Percentiles rank a stretch among this genome's conserved stretches.
These are phyloP conservation scores for Globisporangium nagaii DNA, from an alignment of 352 stramenopile species.

Conservation along the genomic window DNA sequence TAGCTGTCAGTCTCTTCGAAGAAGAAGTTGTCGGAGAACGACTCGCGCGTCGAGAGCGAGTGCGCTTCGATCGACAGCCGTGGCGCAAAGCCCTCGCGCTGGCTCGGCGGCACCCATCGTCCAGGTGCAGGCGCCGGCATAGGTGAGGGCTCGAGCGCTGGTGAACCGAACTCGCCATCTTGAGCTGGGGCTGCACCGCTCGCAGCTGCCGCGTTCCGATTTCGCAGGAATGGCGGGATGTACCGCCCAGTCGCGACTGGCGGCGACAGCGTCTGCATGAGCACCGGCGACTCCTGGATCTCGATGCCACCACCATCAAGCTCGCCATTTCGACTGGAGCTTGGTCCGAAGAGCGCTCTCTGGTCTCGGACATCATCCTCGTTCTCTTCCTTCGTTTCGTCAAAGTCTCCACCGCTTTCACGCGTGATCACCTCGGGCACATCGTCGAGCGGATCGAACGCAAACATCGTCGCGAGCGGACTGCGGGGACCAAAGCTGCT, in stretches of 20 bases:
- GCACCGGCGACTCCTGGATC: slow-evolving; percentile 17
- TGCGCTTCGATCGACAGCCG: slow-evolving; percentile 43
- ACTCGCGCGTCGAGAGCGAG: slow-evolving; percentile 40
- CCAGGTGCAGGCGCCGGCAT: slow-evolving; percentile 30
- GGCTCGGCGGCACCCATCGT: slow-evolving; percentile 48
- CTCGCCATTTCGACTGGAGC: background rate
- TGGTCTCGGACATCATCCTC: slow-evolving; percentile 12
- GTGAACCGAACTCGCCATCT: too few species aligned
- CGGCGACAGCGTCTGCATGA: slow-evolving; percentile 52
- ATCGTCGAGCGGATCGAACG: slow-evolving; percentile 70
- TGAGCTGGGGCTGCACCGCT: too few species aligned
- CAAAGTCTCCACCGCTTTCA: slow-evolving; percentile 9
- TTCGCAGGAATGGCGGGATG: slow-evolving; percentile 67
- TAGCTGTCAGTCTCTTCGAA: slow-evolving; percentile 69
- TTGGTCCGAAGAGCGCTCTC: background rate
- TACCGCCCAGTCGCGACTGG: slow-evolving; percentile 60
- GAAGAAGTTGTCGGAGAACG: slow-evolving; percentile 47
- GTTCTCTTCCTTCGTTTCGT: slow-evolving; percentile 20
- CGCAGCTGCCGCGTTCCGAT: slow-evolving; percentile 43
- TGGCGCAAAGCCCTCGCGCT: slow-evolving; percentile 45
- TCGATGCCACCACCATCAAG: background rate
- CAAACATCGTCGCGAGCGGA: slow-evolving; percentile 62
- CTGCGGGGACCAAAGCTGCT: slow-evolving; percentile 57
- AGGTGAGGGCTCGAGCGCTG: slow-evolving; percentile 32
- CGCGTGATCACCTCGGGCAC: slow-evolving; percentile 27